A percentile compares a stretch with the other conserved stretches of the same genome.
These are phyloP conservation scores for Fusarium mundagurra DNA, from an alignment of 2,329 filamentous ascomycete genomes.

Conservation along the genomic window DNA sequence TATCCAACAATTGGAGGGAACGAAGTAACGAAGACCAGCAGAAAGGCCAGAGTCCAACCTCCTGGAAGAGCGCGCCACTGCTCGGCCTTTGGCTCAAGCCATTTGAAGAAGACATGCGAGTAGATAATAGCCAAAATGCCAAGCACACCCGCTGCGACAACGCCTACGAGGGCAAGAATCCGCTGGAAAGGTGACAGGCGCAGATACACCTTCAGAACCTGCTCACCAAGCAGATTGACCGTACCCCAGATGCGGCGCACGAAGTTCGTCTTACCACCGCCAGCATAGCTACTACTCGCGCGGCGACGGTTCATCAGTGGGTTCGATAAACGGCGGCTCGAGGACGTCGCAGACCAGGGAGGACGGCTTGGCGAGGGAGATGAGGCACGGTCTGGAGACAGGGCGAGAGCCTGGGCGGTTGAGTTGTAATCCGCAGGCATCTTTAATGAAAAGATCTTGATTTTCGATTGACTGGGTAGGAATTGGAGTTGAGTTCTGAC, in stretches of 20 bases:
- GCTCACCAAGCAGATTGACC: slow-evolving; percentile 55
- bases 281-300: slow-evolving; percentile 17
- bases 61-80: slow-evolving; percentile 78
- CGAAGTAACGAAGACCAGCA: slow-evolving; percentile 77
- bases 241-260: slow-evolving; percentile 47
- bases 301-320: slow-evolving; percentile 48
- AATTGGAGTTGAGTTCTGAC: neutral
- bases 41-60: slow-evolving; percentile 81
- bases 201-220: slow-evolving; percentile 61
- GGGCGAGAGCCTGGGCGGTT: slow-evolving; percentile 59
- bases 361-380: slow-evolving; percentile 46
- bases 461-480: neutral
- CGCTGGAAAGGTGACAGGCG: slow-evolving; percentile 70
- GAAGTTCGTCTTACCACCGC: slow-evolving; percentile 38
- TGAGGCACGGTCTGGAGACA: slow-evolving; percentile 49
- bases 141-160: slow-evolving; percentile 62
- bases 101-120: slow-evolving; percentile 81
- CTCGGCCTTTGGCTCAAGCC: slow-evolving; percentile 76
- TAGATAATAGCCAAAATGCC: slow-evolving; percentile 78
- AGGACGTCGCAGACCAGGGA: slow-evolving; percentile 37
- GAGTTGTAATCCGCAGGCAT: slow-evolving; percentile 65
- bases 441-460: slow-evolving; percentile 12
- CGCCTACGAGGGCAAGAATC: slow-evolving; percentile 62
- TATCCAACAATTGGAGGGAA: slow-evolving; percentile 93
- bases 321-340: slow-evolving; percentile 54